Evolutionary conservation across 352 stramenopile genomes (phyloP).

Genomic region (Phytophthora macrochlamydospora): DNA sequence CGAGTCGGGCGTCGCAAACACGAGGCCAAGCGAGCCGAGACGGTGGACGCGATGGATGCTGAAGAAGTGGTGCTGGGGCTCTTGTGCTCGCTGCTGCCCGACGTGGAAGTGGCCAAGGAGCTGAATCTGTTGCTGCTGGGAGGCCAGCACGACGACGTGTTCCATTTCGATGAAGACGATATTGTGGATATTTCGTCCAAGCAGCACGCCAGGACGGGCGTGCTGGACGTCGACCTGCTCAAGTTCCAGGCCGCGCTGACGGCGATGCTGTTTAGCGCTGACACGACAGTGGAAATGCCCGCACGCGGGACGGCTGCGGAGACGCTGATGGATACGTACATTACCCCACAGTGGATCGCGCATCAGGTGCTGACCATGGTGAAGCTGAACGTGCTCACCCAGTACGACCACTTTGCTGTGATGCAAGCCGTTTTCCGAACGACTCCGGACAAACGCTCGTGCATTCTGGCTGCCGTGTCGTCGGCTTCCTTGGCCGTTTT

Average conservation of each 20-base stretch:
- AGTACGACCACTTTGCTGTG: slow-evolving; percentile 71
- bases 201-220: slow-evolving; percentile 13
- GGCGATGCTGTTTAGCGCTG: slow-evolving; percentile 49
- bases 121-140: slow-evolving; percentile 74
- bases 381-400: slow-evolving; percentile 58
- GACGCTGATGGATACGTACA: slow-evolving; percentile 46
- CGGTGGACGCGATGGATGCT: slow-evolving; percentile 40
- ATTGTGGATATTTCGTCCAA: slow-evolving; percentile 18
- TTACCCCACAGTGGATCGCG: slow-evolving; percentile 57
- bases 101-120: slow-evolving; percentile 80
- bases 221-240: slow-evolving; percentile 62
- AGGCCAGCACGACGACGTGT: slow-evolving; percentile 60
- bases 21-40: slow-evolving; percentile 48
- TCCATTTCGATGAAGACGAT: slow-evolving; percentile 79
- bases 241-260: slow-evolving; percentile 65
- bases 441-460: slow-evolving; percentile 35
- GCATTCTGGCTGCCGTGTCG: slow-evolving; percentile 41
- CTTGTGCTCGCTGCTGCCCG: slow-evolving; percentile 67
- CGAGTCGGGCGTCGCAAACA: slow-evolving; percentile 62
- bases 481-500: slow-evolving; percentile 67
- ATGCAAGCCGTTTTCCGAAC: slow-evolving; percentile 58
- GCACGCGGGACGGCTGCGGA: slow-evolving; percentile 27
- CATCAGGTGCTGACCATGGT: slow-evolving; percentile 50
- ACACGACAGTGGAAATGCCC: slow-evolving; percentile 28
- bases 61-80: slow-evolving; percentile 82